Percentiles rank a stretch among this genome's conserved stretches.
phyloP scores from a whole-genome alignment of 768 basidiomycete genomes.

The Amylocystis lapponica region DNA sequence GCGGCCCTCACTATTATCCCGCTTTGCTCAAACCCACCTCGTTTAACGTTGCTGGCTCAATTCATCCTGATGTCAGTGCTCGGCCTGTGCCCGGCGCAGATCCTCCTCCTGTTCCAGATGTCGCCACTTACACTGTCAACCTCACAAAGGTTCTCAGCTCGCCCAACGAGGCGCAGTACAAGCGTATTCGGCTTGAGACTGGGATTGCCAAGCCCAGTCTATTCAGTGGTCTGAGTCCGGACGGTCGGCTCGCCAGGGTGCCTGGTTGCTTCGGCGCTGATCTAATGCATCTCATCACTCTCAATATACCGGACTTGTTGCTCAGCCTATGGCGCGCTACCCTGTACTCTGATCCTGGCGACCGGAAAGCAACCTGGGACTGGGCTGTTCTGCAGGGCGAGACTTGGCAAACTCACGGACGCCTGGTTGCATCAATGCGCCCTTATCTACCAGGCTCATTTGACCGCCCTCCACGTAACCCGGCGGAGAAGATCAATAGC shows the following conservation, averaged over 20 bases:
- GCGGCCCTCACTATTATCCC: slow-evolving; percentile 33
- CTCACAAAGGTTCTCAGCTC: too few species aligned
- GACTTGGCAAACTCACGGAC: slow-evolving; percentile 33
- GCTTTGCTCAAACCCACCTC: slow-evolving; percentile 22
- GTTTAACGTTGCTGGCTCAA: slow-evolving; percentile 19
- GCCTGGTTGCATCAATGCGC: slow-evolving; percentile 23
- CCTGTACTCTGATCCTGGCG: slow-evolving; percentile 14
- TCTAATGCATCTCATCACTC: slow-evolving; percentile 32
- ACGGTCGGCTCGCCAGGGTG: slow-evolving; percentile 17
- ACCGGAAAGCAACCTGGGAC: slow-evolving; percentile 23
- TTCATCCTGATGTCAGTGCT: slow-evolving; percentile 30
- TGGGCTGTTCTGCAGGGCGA: slow-evolving; percentile 21
- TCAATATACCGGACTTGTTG: slow-evolving; percentile 34
- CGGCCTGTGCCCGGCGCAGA: too few species aligned
- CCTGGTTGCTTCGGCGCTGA: slow-evolving; percentile 29
- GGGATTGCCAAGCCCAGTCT: slow-evolving; percentile 33
- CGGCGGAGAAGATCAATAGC: slow-evolving; percentile 32
- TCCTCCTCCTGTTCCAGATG: too few species aligned
- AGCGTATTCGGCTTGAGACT: too few species aligned
- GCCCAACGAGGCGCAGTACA: too few species aligned
- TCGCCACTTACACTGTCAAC: too few species aligned
- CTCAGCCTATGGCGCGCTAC: slow-evolving; percentile 29
- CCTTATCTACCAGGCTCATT: slow-evolving; percentile 35
- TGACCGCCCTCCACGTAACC: slow-evolving; percentile 36
- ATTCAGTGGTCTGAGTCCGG: slow-evolving; percentile 25